Conservation (phyloP, 768 basidiomycete genomes). For the Lentinus tigrinus region DNA sequence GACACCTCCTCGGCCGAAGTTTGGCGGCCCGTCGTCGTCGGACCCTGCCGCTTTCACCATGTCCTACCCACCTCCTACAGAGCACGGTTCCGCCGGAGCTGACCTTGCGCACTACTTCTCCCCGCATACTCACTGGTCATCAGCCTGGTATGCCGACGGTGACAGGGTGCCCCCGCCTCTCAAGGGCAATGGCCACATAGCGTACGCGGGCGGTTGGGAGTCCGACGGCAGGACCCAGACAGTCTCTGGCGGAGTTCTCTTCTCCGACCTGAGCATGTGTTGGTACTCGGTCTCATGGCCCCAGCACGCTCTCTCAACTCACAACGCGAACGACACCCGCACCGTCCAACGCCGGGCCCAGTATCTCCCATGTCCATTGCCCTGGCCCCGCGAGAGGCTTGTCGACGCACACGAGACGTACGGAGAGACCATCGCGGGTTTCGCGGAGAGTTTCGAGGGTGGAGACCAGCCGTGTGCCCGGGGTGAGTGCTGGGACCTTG, state of each 20-base stretch:
- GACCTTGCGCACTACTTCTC: conserved; percentile 47
- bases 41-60: conserved; percentile 4
- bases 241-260: conserved; percentile 38
- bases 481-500: conserved; percentile 61
- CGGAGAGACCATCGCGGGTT: conserved; percentile 47
- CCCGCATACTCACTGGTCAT: conserved; percentile 41
- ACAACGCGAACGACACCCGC: conserved; percentile 31
- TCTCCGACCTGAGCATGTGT: conserved; percentile 49
- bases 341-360: conserved; percentile 35
- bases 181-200: conserved; percentile 8
- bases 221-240: conserved; percentile 31
- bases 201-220: conserved; percentile 28
- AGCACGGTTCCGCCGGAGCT: conserved; percentile 36
- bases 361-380: conserved; percentile 39
- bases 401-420: conserved; percentile 45
- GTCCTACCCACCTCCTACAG: conserved; percentile 35
- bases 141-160: conserved; percentile 39
- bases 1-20: neutral
- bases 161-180: conserved; percentile 35
- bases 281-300: conserved; percentile 45
- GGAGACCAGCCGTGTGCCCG: conserved; percentile 45
- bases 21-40: neutral
- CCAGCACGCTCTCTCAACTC: conserved; percentile 20
- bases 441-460: conserved; percentile 44
- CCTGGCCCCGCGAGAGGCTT: conserved; percentile 35